Base-by-base conservation (phyloP, 176 grass and related monocot genomes). In the Luzula sylvatica region DNA sequence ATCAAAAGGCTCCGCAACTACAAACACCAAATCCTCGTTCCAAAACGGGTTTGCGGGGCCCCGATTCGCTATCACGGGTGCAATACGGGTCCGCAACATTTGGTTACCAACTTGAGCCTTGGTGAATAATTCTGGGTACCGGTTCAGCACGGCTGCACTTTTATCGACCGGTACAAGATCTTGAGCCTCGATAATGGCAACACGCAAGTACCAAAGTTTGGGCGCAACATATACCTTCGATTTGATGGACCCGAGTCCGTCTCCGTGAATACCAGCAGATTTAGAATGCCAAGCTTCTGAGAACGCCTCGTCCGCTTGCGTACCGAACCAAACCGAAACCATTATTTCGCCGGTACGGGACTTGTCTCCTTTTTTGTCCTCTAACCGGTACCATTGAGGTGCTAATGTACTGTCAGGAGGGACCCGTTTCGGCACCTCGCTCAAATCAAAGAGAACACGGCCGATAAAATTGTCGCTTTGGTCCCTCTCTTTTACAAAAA, bases 251-350 rank as follows among this genome's bases (percentile, higher is more conserved):
- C 75, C 75, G 3, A 94, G 70, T 4, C 78, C 79, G 3, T 87
- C 73, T 23, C 82, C 82, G 19, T 87, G 83, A 39, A 94, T 75
- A 11, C 79, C 88, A 28, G 83, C 83, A 7, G 88, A 65, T 64
- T 77, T 80, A 61, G 88, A 95, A 39, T 95, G 88, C 83, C 88
- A 95, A 1, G 83, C 88, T 72, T 95, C 83, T 0, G 78, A 79
- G 29, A 95, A 95, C 15, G 88, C 76, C 76, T 95, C 88, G 42
- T 95, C 88, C 1, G 88, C 83, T 72, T 95, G 88, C 2, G 88
- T 87, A 23, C 88, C 88, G 3, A 81, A 80, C 88, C 88, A 95
- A 24, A 81, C 65, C 9, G 88, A 75, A 43, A 81, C 52, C 88
- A 87, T 95, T 1, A 83, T 44, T 69, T 95, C 88, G 3, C 69